Evolutionary conservation across 345 rosid species (phyloP).

Genomic region (Moricandia moricandioides): DNA sequence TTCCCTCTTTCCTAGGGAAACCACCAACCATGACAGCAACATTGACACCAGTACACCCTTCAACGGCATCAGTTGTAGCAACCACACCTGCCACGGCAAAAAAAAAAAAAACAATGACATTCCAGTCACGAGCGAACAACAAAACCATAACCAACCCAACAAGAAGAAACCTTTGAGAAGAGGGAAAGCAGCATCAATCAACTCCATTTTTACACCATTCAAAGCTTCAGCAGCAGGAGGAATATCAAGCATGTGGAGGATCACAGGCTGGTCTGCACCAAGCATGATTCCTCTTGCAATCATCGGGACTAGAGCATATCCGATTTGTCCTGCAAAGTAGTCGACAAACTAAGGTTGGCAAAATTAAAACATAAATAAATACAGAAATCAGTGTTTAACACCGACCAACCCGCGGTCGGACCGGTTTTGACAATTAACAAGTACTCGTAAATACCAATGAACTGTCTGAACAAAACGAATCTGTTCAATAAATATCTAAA

Average conservation of each 20-base stretch:
- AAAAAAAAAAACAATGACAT: neutral
- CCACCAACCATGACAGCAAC: slow-evolving; percentile 97
- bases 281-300: slow-evolving; percentile 96
- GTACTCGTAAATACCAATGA: too few relatives aligned
- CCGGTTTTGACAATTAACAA: too few relatives aligned
- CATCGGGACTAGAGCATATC: slow-evolving; percentile 98
- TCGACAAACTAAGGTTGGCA: too few relatives aligned
- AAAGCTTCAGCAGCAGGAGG: slow-evolving; percentile 95
- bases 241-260: slow-evolving; percentile 98
- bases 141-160: too few relatives aligned
- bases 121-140: too few relatives aligned
- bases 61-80: slow-evolving; percentile 90
- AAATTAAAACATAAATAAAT: too few relatives aligned
- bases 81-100: slow-evolving; percentile 59
- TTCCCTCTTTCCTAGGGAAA: slow-evolving; percentile 96
- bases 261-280: slow-evolving; percentile 96
- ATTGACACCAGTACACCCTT: slow-evolving; percentile 90
- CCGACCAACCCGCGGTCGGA: too few relatives aligned
- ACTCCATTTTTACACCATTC: slow-evolving; percentile 97
- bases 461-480: too few relatives aligned
- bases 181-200: slow-evolving; percentile 93
- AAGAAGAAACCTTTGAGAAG: slow-evolving; percentile 65
- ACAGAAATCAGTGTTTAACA: too few relatives aligned
- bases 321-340: slow-evolving; percentile 75
- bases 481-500: too few relatives aligned